These are phyloP conservation scores for Termitomyces sp. DNA, from an alignment of 768 basidiomycete genomes.

Conservation along the genomic window DNA sequence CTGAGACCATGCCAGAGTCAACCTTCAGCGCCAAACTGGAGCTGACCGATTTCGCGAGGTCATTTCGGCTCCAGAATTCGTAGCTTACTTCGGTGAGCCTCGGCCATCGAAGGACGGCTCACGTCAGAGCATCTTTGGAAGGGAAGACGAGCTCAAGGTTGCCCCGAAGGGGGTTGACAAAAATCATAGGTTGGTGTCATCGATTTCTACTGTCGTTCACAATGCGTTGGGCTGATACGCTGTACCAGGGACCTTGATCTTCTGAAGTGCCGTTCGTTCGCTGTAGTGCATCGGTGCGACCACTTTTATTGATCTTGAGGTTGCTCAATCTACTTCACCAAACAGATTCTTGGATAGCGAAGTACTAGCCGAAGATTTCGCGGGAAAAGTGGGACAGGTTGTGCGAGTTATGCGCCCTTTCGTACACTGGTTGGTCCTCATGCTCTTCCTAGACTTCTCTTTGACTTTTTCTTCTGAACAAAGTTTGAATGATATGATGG, in stretches of 20 bases:
- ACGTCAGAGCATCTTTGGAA: conserved; percentile 79
- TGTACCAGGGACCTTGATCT: conserved; percentile 81
- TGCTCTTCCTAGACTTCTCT: conserved; percentile 3
- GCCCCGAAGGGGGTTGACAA: conserved; percentile 91
- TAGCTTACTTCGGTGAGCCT: conserved; percentile 72
- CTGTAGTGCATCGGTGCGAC: conserved; percentile 59
- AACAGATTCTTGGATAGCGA: conserved; percentile 58
- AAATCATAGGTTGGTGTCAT: conserved; percentile 58
- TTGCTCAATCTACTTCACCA: background rate
- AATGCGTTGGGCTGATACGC: background rate
- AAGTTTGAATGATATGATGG: conserved; percentile 76
- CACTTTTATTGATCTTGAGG: conserved; percentile 21
- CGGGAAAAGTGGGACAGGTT: conserved; percentile 55
- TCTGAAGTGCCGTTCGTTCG: conserved; percentile 78
- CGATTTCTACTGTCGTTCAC: background rate
- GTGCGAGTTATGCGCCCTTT: conserved; percentile 65
- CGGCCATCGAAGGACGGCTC: conserved; percentile 58
- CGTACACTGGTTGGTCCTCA: conserved; percentile 64
- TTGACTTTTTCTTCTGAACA: background rate
- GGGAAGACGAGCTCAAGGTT: conserved; percentile 84
- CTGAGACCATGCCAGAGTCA: conserved; percentile 38
- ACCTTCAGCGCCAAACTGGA: conserved; percentile 59
- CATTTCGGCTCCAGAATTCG: conserved; percentile 71
- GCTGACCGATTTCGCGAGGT: conserved; percentile 55
- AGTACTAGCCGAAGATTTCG: conserved; percentile 67